Conservation (phyloP, 2,329 filamentous ascomycete species). For the Fusarium sp. region DNA sequence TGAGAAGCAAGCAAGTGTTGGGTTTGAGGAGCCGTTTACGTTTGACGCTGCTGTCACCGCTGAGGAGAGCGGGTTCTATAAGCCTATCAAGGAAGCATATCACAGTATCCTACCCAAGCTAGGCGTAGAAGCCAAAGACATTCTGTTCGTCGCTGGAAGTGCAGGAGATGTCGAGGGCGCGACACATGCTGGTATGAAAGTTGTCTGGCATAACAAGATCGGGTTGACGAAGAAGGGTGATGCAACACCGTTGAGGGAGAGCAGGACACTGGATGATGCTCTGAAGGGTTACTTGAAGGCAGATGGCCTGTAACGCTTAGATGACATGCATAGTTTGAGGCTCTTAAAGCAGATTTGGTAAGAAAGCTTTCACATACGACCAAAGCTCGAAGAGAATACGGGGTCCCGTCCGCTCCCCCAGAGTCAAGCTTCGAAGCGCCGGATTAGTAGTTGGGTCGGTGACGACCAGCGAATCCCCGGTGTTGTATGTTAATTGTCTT, state of each 20-base stretch:
- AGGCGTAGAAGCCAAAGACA: constrained; percentile 42
- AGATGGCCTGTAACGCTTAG: background rate
- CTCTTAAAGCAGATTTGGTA: background rate
- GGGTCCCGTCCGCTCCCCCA: constrained; percentile 1
- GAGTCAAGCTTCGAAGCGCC: constrained; percentile 5
- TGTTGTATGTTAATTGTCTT: background rate
- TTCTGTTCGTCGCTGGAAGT: constrained; percentile 54
- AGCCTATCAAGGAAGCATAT: constrained; percentile 51
- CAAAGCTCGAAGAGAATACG: constrained; percentile 6
- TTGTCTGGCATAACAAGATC: constrained; percentile 53
- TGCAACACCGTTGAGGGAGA: constrained; percentile 17
- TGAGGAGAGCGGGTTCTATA: constrained; percentile 55
- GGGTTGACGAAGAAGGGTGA: constrained; percentile 44
- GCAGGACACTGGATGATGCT: background rate
- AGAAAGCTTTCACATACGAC: background rate
- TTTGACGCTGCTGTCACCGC: constrained; percentile 53
- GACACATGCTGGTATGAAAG: constrained; percentile 51
- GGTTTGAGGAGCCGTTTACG: constrained; percentile 13
- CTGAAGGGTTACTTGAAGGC: background rate
- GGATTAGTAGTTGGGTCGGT: constrained; percentile 6
- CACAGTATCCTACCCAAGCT: constrained; percentile 44
- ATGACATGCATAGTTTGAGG: no score
- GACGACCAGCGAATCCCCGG: constrained; percentile 5
- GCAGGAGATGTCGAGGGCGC: constrained; percentile 54
- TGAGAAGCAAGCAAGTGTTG: constrained; percentile 7